A percentile compares a stretch with the other conserved stretches of the same genome.
phyloP scores from a whole-genome alignment of 192 early-diverging fungal species.

The Coemansia sp. region DNA sequence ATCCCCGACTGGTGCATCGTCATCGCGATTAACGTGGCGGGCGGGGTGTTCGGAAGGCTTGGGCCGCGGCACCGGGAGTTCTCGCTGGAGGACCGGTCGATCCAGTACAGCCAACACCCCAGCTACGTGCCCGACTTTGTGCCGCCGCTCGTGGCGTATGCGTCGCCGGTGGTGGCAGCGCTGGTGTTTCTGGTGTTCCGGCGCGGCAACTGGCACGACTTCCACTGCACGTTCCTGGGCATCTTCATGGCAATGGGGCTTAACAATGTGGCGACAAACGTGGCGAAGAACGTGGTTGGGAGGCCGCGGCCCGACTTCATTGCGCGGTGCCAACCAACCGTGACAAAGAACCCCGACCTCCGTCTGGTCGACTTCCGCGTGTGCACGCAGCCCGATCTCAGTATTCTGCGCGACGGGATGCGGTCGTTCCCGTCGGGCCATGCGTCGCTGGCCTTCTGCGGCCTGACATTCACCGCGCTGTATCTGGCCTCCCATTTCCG shows the following conservation, averaged over 20 bases:
- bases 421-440: constrained; percentile 88
- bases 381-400: constrained; percentile 59
- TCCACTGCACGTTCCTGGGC: constrained; percentile 51
- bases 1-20: constrained; percentile 61
- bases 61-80: constrained; percentile 71
- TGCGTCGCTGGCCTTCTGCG: constrained; percentile 73
- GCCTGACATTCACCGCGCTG: constrained; percentile 65
- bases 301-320: constrained; percentile 70
- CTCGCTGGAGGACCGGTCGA: constrained; percentile 63
- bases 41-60: constrained; percentile 58
- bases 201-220: constrained; percentile 54
- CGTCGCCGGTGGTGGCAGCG: constrained; percentile 31
- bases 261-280: constrained; percentile 55
- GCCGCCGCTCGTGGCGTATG: constrained; percentile 44
- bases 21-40: constrained; percentile 58
- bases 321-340: constrained; percentile 37
- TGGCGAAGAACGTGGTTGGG: constrained; percentile 58
- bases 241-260: constrained; percentile 50
- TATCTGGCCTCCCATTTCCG: constrained; percentile 73
- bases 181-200: constrained; percentile 41
- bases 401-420: constrained; percentile 69
- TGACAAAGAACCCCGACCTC: constrained; percentile 53
- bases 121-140: constrained; percentile 49
- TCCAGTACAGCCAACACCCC: constrained; percentile 60
- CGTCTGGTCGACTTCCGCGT: constrained; percentile 62